A percentile compares a stretch with the other conserved stretches of the same genome.
phyloP scores from a whole-genome alignment of 495 filamentous ascomycete genomes.

The Haplographium delicatum region DNA sequence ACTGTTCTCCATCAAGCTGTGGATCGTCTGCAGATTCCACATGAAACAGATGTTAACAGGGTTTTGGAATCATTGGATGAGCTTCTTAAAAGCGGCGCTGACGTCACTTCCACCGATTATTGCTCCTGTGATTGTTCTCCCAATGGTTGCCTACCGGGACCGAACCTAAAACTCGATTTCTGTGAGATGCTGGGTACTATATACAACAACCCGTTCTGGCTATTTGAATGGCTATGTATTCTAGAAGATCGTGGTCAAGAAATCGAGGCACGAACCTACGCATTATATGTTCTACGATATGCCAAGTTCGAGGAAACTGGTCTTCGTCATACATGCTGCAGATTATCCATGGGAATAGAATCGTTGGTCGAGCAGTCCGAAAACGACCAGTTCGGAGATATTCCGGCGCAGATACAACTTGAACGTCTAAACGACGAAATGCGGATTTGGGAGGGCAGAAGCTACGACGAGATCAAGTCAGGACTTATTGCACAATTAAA shows the following conservation, averaged over 20 bases:
- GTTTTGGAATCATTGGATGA: constrained; percentile 3
- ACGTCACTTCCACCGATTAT: constrained; percentile 4
- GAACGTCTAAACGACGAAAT: constrained; percentile 7
- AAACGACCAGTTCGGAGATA: background rate
- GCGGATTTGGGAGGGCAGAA: constrained; percentile 4
- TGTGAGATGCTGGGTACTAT: background rate
- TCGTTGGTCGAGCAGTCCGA: background rate
- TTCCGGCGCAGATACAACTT: background rate
- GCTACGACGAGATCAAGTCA: background rate
- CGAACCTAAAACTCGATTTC: background rate
- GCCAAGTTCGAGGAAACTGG: background rate
- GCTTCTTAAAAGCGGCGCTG: constrained; percentile 1
- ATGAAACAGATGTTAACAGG: background rate
- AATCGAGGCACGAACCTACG: background rate
- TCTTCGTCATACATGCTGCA: constrained; percentile 6
- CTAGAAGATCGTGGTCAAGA: background rate
- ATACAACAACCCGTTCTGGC: background rate
- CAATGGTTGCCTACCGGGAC: background rate
- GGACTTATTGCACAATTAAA: background rate
- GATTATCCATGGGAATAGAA: background rate
- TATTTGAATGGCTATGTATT: background rate
- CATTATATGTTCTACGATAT: background rate
- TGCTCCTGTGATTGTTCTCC: background rate
- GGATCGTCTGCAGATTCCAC: background rate
- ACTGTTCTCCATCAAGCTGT: background rate